Evolutionary conservation across 139 green algal genomes (phyloP), one percentile per base, ranked within the genome.

Genomic region (Picochlorum sp.): DNA sequence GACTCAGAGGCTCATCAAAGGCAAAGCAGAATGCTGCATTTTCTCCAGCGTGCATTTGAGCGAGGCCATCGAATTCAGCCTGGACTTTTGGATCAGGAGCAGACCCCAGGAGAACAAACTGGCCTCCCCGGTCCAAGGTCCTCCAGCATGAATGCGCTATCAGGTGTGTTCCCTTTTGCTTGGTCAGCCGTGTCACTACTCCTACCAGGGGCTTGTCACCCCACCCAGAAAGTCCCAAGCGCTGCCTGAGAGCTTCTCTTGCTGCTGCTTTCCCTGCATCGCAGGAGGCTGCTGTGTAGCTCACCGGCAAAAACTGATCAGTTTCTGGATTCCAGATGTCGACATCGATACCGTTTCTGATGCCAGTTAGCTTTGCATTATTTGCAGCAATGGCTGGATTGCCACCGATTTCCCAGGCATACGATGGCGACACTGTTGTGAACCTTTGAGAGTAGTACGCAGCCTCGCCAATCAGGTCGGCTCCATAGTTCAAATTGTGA

Each of bases 41-140:
- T 14, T 89, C 54, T 16, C 83, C 75, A 23, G 68, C 62, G 20
- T 77, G 34, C 44, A 57, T 21, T 8, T 47, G 51, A 4, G 59
- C 65, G 34, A 83, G 76, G 0, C 26, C 65, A 28, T 81, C 56
- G 26, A 85, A 84, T 30, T 81, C 68, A 16, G 50, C 71, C 61
- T 92, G 79, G 45, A 92, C 80, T 10, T 65, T 68, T 15, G 81
- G 78, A 70, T 96, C 91, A 3, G 88, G 89, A 2, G 90, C 92
- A 24, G 82, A 92, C 21, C 94, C 94, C 44, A 99, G 92, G 66
- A 99, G 84, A 67, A 99, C 89, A 73, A 98, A 98, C 85, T 99
- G 94, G 3, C 75, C 88, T 18, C 85, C 85, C 1, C 89, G 82
- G 72, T 95, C 90, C 57, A 94, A 60, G 20, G 88, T 91, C 56